Percentiles rank a stretch among this genome's conserved stretches.
These are phyloP conservation scores for Pichia gijzeniarum DNA, from an alignment of 805 yeast genomes.

Conservation along the genomic window DNA sequence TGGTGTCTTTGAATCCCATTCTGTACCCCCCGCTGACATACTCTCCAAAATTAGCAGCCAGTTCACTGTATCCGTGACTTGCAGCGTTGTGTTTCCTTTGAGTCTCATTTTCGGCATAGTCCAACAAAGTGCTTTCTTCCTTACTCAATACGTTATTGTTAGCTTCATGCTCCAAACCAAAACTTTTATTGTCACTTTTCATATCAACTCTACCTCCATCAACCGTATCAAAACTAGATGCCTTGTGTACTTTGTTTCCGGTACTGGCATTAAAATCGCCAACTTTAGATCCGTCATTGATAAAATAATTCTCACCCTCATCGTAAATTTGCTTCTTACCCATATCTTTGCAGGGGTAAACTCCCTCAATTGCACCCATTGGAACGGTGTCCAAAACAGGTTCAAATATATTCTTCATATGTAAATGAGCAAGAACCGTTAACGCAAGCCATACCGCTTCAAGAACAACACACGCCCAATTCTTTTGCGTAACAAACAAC, in stretches of 20 bases:
- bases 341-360: constrained; percentile 58
- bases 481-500: constrained; percentile 67
- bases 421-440: constrained; percentile 55
- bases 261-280: not conserved
- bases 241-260: constrained; percentile 2
- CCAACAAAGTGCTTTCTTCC: not conserved
- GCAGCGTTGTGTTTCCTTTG: not conserved
- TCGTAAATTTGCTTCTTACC: constrained; percentile 52
- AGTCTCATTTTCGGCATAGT: not conserved
- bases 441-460: constrained; percentile 55
- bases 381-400: constrained; percentile 68
- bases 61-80: not conserved
- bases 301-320: constrained; percentile 25
- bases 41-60: constrained; percentile 1
- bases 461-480: constrained; percentile 72
- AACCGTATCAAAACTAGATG: not conserved
- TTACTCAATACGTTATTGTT: not conserved
- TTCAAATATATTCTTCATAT: constrained; percentile 50
- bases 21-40: not conserved
- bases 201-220: not conserved
- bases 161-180: no score
- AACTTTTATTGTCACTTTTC: not conserved
- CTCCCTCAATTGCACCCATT: constrained; percentile 46
- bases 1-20: constrained; percentile 1
- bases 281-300: constrained; percentile 3